phyloP scores from a whole-genome alignment of 176 grass and related monocot genomes.

The Coix lacrymajobi region DNA sequence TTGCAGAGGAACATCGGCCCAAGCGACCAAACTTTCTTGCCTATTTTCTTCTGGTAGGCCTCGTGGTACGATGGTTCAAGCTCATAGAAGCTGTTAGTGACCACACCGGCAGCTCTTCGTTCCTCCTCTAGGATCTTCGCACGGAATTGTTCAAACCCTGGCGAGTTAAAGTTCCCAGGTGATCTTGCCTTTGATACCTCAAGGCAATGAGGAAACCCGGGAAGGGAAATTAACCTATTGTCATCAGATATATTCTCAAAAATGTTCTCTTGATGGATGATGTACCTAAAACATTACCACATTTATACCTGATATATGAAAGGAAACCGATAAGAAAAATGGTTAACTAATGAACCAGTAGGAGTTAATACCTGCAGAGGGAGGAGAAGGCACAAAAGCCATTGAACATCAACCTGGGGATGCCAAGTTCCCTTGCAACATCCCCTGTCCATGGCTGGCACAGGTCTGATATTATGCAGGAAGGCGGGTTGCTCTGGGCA shows the following conservation, averaged over 20 bases:
- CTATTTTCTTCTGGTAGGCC: background rate
- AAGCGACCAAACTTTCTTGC: conserved; percentile 23
- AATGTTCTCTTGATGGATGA: conserved; percentile 15
- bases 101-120: background rate
- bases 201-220: conserved; percentile 13
- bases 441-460: conserved; percentile 44
- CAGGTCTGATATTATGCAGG: conserved; percentile 52
- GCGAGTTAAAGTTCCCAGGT: background rate
- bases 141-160: conserved; percentile 12
- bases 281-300: background rate
- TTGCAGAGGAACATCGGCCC: conserved; percentile 31
- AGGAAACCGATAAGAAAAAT: background rate
- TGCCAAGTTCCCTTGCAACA: conserved; percentile 52
- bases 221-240: conserved; percentile 2
- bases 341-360: background rate
- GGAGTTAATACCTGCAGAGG: conserved; percentile 21
- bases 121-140: conserved; percentile 13
- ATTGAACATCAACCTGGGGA: conserved; percentile 47
- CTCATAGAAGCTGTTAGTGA: conserved; percentile 39
- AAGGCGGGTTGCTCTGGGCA: conserved; percentile 4
- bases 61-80: conserved; percentile 26
- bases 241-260: conserved; percentile 5
- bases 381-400: conserved; percentile 39
- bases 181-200: conserved; percentile 12
- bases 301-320: background rate